These are phyloP conservation scores for Vinca minor DNA, from an alignment of 257 asterid species.

Conservation along the genomic window DNA sequence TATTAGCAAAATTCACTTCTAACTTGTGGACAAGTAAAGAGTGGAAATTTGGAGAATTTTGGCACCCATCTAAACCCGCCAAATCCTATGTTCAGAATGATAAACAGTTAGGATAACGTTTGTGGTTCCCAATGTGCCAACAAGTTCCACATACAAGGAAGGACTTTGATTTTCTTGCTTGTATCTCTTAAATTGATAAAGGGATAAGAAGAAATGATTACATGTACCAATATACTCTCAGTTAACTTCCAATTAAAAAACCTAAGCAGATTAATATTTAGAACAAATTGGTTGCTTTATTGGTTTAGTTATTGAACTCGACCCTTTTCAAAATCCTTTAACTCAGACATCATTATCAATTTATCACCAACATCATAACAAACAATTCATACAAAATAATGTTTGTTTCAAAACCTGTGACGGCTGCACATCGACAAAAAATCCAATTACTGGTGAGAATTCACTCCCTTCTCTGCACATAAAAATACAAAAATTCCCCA, in stretches of 20 bases:
- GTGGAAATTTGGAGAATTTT: no score
- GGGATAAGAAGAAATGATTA: no score
- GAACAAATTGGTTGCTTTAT: neutral
- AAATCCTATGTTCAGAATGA: no score
- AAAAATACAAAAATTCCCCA: neutral
- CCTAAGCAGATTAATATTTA: neutral
- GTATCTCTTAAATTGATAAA: no score
- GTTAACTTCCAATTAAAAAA: neutral
- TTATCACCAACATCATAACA: neutral
- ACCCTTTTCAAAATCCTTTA: neutral
- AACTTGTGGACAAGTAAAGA: neutral
- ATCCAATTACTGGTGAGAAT: constrained; percentile 77
- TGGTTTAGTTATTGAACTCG: neutral
- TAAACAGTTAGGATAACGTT: neutral
- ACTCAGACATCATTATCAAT: neutral
- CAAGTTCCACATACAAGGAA: neutral
- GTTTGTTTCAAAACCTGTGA: constrained; percentile 47
- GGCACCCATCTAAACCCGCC: no score
- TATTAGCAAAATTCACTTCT: neutral
- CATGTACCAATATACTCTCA: neutral
- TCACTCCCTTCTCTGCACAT: constrained; percentile 63
- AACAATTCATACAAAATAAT: neutral
- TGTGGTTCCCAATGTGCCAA: neutral
- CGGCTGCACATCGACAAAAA: constrained; percentile 43
- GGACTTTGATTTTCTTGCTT: no score